Conservation (phyloP, 805 yeast genomes). For the Kodamaea hsintzibuensis region DNA sequence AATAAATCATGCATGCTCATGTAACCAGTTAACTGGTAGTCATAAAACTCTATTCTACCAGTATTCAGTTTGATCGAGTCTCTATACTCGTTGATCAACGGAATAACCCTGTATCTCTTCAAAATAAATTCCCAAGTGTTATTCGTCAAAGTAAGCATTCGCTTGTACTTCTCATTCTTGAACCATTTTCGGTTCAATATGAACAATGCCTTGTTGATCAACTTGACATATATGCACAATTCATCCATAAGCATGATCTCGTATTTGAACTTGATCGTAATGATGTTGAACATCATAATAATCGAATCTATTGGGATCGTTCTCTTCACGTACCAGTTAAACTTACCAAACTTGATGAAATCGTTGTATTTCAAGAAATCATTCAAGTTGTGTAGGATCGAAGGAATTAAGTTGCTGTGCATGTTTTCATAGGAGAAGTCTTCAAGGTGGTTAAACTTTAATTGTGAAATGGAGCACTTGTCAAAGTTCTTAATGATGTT, state of each 20-base stretch:
- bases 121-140: slow-evolving; percentile 44
- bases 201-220: slow-evolving; percentile 43
- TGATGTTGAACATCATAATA: slow-evolving; percentile 50
- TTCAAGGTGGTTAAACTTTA: slow-evolving; percentile 35
- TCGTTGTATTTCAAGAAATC: slow-evolving; percentile 55
- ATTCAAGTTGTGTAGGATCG: slow-evolving; percentile 55
- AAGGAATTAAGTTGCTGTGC: slow-evolving; percentile 54
- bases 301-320: slow-evolving; percentile 63
- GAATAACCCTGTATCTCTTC: slow-evolving; percentile 33
- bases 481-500: slow-evolving; percentile 41
- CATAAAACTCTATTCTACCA: slow-evolving; percentile 34
- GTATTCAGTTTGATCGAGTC: slow-evolving; percentile 15
- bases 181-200: slow-evolving; percentile 46
- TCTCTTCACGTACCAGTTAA: slow-evolving; percentile 61
- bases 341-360: slow-evolving; percentile 52
- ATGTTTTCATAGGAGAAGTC: slow-evolving; percentile 53
- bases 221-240: slow-evolving; percentile 36
- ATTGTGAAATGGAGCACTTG: slow-evolving; percentile 36
- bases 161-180: slow-evolving; percentile 46
- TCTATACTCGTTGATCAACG: slow-evolving; percentile 27
- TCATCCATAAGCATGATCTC: slow-evolving; percentile 40
- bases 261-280: slow-evolving; percentile 52
- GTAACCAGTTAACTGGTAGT: slow-evolving; percentile 41
- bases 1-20: slow-evolving; percentile 43
- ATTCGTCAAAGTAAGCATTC: slow-evolving; percentile 46